Evolutionary conservation across 352 stramenopile genomes (phyloP).

Genomic region (Peronospora farinosa): DNA sequence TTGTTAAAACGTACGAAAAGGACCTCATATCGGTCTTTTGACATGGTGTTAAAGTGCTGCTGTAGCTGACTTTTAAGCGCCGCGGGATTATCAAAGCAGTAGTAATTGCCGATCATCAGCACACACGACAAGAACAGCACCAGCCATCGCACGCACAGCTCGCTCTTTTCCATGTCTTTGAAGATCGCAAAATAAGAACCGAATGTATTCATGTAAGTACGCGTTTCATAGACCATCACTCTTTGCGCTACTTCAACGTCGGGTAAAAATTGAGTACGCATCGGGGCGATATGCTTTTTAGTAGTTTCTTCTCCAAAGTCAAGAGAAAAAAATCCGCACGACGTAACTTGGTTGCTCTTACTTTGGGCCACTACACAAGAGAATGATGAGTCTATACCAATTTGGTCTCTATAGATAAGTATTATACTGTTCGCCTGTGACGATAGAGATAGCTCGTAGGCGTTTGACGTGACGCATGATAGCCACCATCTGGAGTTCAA

Average conservation of each 20-base stretch:
- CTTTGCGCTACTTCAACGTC: too few species aligned
- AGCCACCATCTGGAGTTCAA: too few species aligned
- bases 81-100: conserved; percentile 87
- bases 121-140: conserved; percentile 84
- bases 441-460: neutral
- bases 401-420: too few species aligned
- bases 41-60: conserved; percentile 71
- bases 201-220: conserved; percentile 21
- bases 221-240: neutral
- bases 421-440: too few species aligned
- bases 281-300: too few species aligned
- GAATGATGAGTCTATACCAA: too few species aligned
- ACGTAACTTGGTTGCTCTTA: too few species aligned
- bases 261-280: too few species aligned
- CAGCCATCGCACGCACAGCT: conserved; percentile 70
- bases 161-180: conserved; percentile 58
- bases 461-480: too few species aligned
- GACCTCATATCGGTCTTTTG: conserved; percentile 75
- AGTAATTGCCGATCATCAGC: conserved; percentile 89
- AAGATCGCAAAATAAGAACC: conserved; percentile 6
- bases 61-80: conserved; percentile 85
- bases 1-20: conserved; percentile 49
- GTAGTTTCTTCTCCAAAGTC: too few species aligned
- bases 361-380: too few species aligned
- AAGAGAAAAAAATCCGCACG: too few species aligned